Percentiles rank a stretch among this genome's conserved stretches.
Evolutionary conservation across 768 basidiomycete genomes (phyloP).

Genomic region (Albatrellus ellisii): DNA sequence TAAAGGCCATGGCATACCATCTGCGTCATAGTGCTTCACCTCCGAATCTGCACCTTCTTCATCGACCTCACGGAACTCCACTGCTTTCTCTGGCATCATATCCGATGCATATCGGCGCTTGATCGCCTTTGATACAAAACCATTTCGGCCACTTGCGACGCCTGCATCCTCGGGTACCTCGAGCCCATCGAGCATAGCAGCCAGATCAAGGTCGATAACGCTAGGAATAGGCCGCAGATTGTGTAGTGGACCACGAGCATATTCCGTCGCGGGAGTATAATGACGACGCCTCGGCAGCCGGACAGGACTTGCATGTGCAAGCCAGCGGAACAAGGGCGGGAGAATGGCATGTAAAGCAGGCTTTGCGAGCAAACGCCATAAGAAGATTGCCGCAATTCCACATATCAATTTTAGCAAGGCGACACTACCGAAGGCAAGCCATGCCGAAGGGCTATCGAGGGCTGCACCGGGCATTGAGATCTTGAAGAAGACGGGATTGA

Average conservation of each 20-base stretch:
- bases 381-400: constrained; percentile 73
- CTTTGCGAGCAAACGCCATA: constrained; percentile 85
- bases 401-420: constrained; percentile 25
- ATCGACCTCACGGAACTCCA: constrained; percentile 4
- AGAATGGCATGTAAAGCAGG: constrained; percentile 57
- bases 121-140: constrained; percentile 16
- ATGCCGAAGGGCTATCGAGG: constrained; percentile 25
- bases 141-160: constrained; percentile 23
- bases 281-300: constrained; percentile 73
- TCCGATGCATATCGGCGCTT: constrained; percentile 13
- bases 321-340: constrained; percentile 73
- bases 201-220: constrained; percentile 59
- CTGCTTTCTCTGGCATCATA: constrained; percentile 7
- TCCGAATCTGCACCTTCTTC: constrained; percentile 18
- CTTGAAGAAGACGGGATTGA: constrained; percentile 19
- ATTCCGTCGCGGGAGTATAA: constrained; percentile 88
- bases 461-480: constrained; percentile 44
- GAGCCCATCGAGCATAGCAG: constrained; percentile 16
- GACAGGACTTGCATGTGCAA: constrained; percentile 40
- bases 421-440: constrained; percentile 23
- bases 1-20: constrained; percentile 38
- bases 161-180: constrained; percentile 14
- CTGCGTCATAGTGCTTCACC: constrained; percentile 75
- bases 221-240: constrained; percentile 66
- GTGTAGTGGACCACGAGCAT: constrained; percentile 52